A percentile compares a stretch with the other conserved stretches of the same genome.
phyloP scores from a whole-genome alignment of 106 monocot species.

The Allium cepa region DNA sequence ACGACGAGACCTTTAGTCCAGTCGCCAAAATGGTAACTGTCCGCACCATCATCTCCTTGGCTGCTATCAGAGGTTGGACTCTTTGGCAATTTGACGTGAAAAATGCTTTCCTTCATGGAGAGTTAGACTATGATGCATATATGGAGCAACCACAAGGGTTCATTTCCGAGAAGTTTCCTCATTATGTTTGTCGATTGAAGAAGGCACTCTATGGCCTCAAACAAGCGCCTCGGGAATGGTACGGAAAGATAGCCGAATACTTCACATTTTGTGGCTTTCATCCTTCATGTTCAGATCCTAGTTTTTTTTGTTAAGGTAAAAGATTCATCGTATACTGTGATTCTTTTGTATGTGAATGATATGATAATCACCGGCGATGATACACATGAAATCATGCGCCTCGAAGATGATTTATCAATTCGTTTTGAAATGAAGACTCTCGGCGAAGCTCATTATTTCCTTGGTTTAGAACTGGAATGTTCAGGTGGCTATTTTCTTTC shows the following conservation, averaged over 20 bases:
- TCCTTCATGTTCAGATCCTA: not conserved
- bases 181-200: not conserved
- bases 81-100: not conserved
- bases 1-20: not conserved
- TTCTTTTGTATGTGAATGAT: too few relatives aligned
- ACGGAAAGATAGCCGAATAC: not conserved
- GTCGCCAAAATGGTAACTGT: constrained; percentile 1
- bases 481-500: not conserved
- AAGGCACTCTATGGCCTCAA: not conserved
- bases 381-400: too few relatives aligned
- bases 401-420: too few relatives aligned
- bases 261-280: not conserved
- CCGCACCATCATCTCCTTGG: constrained; percentile 1
- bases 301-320: not conserved
- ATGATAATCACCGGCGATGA: too few relatives aligned
- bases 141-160: not conserved
- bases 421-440: too few relatives aligned
- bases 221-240: not conserved
- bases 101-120: constrained; percentile 1
- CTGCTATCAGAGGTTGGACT: not conserved
- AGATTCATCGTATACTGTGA: too few relatives aligned
- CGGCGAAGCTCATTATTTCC: too few relatives aligned
- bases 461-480: too few relatives aligned
- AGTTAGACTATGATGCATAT: not conserved
- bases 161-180: not conserved